Conservation (phyloP, 441 rosid species). For the Populus hybrid region DNA sequence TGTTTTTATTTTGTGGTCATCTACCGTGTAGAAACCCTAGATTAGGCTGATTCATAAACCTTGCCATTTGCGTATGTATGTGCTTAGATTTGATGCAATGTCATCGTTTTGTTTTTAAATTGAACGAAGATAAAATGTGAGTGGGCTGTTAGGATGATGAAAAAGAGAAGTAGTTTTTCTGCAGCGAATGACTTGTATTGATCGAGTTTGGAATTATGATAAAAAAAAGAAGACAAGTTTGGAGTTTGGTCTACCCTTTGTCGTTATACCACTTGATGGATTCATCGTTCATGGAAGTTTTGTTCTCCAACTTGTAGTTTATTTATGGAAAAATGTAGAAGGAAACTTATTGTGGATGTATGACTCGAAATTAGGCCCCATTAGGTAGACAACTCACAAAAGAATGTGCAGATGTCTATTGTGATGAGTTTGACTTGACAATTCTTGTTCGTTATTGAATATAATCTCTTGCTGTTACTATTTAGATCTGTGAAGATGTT, state of each 20-base stretch:
- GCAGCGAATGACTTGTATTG: neutral
- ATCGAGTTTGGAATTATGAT: neutral
- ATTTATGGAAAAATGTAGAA: neutral
- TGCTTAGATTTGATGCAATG: neutral
- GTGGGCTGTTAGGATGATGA: neutral
- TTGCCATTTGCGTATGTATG: neutral
- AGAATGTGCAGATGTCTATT: neutral
- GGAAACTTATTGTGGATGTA: neutral
- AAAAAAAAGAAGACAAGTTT: too few species aligned
- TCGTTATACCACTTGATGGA: neutral
- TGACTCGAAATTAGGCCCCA: neutral
- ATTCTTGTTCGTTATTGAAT: neutral
- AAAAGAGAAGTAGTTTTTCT: neutral
- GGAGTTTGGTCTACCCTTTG: neutral
- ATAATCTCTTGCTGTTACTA: conserved; percentile 27
- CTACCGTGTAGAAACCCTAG: neutral
- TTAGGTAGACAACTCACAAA: neutral
- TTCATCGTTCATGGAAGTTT: neutral
- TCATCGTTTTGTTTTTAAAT: neutral
- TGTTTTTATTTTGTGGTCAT: neutral
- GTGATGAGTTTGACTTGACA: neutral
- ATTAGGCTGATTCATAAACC: neutral
- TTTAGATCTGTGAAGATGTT: conserved; percentile 53
- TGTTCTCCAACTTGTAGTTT: neutral
- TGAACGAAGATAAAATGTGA: neutral